A percentile compares a stretch with the other conserved stretches of the same genome.
Evolutionary conservation across 225 moss, liverwort and hornwort species (phyloP).

Genomic region (Takakia lepidozioides): DNA sequence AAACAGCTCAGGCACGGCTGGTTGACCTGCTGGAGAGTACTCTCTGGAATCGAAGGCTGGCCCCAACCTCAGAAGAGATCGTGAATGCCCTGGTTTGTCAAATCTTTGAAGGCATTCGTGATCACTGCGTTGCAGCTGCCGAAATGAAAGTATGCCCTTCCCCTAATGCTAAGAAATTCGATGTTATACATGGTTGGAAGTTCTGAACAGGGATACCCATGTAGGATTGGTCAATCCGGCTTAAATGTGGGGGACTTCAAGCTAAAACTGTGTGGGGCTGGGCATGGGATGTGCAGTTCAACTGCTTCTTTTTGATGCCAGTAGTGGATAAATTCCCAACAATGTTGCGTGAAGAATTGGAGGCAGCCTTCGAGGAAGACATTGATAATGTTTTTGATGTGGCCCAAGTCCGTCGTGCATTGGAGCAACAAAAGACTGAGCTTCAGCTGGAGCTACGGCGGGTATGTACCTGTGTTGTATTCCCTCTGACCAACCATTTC

Average conservation of each 20-base stretch:
- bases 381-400: slow-evolving; percentile 95
- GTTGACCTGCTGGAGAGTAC: slow-evolving; percentile 96
- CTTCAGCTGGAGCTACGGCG: slow-evolving; percentile 84
- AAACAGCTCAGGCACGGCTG: slow-evolving; percentile 83
- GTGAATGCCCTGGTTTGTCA: slow-evolving; percentile 92
- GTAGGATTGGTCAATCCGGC: too few relatives aligned
- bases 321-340: slow-evolving; percentile 99
- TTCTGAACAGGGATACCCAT: too few relatives aligned
- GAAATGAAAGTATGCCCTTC: slow-evolving; percentile 82
- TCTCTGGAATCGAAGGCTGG: slow-evolving; percentile 90
- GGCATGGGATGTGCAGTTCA: slow-evolving; percentile 74
- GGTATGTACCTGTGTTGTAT: too few relatives aligned
- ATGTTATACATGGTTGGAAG: too few relatives aligned
- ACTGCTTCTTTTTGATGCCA: slow-evolving; percentile 99
- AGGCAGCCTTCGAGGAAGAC: slow-evolving; percentile 87
- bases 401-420: slow-evolving; percentile 71
- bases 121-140: slow-evolving; percentile 83
- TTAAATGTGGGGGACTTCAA: too few relatives aligned
- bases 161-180: too few relatives aligned
- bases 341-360: slow-evolving; percentile 84
- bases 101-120: slow-evolving; percentile 93
- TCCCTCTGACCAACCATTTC: too few relatives aligned
- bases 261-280: too few relatives aligned
- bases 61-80: slow-evolving; percentile 96
- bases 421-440: slow-evolving; percentile 70